Conservation (phyloP, 768 basidiomycete genomes). For the Russula brevipes region DNA sequence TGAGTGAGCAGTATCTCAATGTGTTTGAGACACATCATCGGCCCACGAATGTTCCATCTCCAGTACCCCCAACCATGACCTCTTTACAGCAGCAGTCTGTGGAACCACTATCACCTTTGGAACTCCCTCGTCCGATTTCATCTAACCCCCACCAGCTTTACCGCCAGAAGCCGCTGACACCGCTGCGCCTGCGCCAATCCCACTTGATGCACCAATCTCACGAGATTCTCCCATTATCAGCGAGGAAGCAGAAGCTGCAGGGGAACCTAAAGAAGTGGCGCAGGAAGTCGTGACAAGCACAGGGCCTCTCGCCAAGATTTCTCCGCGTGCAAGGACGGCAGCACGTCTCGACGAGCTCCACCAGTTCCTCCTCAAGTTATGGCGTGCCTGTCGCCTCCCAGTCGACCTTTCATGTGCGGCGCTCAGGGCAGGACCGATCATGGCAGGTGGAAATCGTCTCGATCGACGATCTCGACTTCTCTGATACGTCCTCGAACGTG, state of each 20-base stretch:
- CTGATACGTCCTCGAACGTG: conserved; percentile 63
- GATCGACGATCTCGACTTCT: conserved; percentile 76
- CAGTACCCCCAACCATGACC: conserved; percentile 17
- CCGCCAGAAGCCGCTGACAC: not conserved
- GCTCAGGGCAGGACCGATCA: conserved; percentile 36
- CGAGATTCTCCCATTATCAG: not conserved
- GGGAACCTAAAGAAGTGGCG: not conserved
- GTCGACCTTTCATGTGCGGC: conserved; percentile 23
- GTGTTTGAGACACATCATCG: conserved; percentile 39
- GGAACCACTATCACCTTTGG: conserved; percentile 15
- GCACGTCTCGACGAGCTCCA: conserved; percentile 17
- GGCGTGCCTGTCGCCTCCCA: conserved; percentile 19
- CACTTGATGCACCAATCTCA: not conserved
- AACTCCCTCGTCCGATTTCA: not conserved
- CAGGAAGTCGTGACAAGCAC: not conserved
- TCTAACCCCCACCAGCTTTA: not conserved
- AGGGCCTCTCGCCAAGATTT: not conserved
- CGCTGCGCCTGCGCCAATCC: not conserved
- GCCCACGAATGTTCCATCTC: conserved; percentile 6
- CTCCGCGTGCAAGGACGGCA: conserved; percentile 5
- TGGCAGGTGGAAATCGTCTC: conserved; percentile 71
- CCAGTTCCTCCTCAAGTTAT: conserved; percentile 26
- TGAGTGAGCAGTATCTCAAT: conserved; percentile 57
- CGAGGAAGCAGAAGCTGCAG: not conserved
- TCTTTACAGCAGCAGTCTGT: conserved; percentile 16